These are phyloP conservation scores for Solanum chaucha DNA, from an alignment of 257 asterid genomes.

Conservation along the genomic window DNA sequence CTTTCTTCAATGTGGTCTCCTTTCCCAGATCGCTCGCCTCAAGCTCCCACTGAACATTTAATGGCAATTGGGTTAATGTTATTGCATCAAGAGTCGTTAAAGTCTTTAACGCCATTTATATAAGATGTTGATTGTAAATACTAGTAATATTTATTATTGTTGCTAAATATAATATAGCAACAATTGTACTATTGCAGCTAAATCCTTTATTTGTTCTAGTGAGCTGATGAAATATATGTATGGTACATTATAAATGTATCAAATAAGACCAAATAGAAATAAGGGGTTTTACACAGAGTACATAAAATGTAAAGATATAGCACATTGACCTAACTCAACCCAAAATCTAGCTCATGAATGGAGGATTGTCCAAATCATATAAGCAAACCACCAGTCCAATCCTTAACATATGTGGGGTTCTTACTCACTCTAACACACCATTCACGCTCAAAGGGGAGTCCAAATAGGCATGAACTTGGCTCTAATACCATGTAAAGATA, in stretches of 20 bases:
- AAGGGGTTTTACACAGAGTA: background rate
- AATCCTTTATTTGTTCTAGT: too few relatives aligned
- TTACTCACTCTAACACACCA: background rate
- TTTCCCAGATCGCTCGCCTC: background rate
- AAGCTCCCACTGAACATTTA: too few relatives aligned
- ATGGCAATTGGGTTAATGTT: too few relatives aligned
- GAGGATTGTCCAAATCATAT: too few relatives aligned
- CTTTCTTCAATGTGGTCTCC: background rate
- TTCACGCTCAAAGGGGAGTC: background rate
- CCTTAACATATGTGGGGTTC: background rate
- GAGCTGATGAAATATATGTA: background rate
- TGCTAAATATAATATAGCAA: too few relatives aligned
- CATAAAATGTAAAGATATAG: background rate
- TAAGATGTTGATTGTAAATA: background rate
- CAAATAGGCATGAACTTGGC: background rate
- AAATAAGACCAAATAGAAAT: background rate
- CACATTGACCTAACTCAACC: background rate
- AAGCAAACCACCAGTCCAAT: background rate
- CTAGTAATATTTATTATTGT: too few relatives aligned
- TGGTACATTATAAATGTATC: background rate
- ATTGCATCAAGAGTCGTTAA: background rate
- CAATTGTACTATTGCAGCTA: too few relatives aligned
- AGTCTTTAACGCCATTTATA: background rate
- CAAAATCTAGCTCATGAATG: background rate
- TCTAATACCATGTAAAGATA: too few relatives aligned